Evolutionary conservation across 139 green algal genomes (phyloP), one percentile per base, ranked within the genome.

Genomic region (Marvania coccoides): DNA sequence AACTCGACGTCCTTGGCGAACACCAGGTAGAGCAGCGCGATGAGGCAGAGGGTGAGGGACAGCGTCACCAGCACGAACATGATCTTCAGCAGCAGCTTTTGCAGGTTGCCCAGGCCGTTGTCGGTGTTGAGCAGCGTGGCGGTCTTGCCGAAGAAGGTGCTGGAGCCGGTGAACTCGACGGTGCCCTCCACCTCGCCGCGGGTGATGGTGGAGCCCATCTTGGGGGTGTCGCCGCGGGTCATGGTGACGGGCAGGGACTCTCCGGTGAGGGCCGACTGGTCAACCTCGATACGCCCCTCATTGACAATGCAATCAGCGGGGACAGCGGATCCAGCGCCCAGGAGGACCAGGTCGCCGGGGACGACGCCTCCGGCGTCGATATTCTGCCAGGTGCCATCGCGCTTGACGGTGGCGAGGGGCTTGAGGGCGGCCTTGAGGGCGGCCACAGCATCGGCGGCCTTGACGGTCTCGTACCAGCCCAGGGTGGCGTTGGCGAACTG

Each of bases 81-180:
- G 73, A 94, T 94, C 40, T 75, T 72, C 15, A 91, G 72, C 28
- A 95, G 70, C 34, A 92, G 78, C 75, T 84, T 88, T 67, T 92
- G 85, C 24, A 93, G 73, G 63, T 90, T 76, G 37, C 82, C 83
- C 35, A 87, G 70, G 53, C 75, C 76, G 36, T 80, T 63, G 26
- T 77, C 74, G 14, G 55, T 33, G 58, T 88, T 67, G 19, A 95
- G 80, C 72, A 95, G 75, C 29, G 74, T 74, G 35, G 87, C 87
- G 13, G 88, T 94, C 79, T 92, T 92, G 64, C 88, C 88, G 61
- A 94, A 93, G 69, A 94, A 94, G 55, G 88, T 92, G 73, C 88
- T 78, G 15, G 51, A 65, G 69, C 87, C 87, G 14, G 86, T 92
- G 69, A 73, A 77, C 70, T 85, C 65, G 10, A 90, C 84, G 31